phyloP scores from a whole-genome alignment of 2,329 filamentous ascomycete genomes.

The Colletotrichum acutatum region DNA sequence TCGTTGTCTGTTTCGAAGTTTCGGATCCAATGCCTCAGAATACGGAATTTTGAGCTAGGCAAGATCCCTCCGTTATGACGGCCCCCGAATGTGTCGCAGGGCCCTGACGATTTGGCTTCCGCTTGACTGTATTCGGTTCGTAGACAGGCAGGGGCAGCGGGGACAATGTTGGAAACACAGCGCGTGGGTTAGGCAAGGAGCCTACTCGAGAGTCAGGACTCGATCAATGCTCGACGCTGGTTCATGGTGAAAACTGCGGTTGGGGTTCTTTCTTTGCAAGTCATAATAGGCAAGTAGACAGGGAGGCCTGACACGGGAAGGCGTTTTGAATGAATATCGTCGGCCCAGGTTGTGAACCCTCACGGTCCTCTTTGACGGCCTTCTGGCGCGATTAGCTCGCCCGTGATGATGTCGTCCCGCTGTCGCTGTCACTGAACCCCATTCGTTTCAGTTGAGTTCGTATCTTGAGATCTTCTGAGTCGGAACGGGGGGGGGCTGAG shows the following conservation, averaged over 20 bases:
- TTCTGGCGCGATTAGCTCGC: not conserved
- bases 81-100: slow-evolving; percentile 16
- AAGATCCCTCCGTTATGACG: not conserved
- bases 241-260: not conserved
- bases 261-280: not conserved
- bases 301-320: slow-evolving; percentile 26
- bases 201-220: not conserved
- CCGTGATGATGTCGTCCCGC: not conserved
- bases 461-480: slow-evolving; percentile 11
- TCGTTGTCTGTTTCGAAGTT: slow-evolving; percentile 14
- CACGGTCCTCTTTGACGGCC: not conserved
- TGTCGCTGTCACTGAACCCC: not conserved
- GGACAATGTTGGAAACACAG: not conserved
- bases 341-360: not conserved
- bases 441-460: slow-evolving; percentile 31
- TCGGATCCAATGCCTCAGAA: slow-evolving; percentile 22
- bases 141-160: not conserved
- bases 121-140: slow-evolving; percentile 5
- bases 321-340: not conserved
- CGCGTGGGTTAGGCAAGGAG: not conserved
- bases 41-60: not conserved
- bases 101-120: slow-evolving; percentile 18
- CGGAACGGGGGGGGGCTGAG: slow-evolving; percentile 10
- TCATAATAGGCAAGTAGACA: slow-evolving; percentile 2
- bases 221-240: not conserved